Percentiles rank a stretch among this genome's conserved stretches.
phyloP scores from a whole-genome alignment of 2,329 filamentous ascomycete species.

The Aspergillus amoenus region DNA sequence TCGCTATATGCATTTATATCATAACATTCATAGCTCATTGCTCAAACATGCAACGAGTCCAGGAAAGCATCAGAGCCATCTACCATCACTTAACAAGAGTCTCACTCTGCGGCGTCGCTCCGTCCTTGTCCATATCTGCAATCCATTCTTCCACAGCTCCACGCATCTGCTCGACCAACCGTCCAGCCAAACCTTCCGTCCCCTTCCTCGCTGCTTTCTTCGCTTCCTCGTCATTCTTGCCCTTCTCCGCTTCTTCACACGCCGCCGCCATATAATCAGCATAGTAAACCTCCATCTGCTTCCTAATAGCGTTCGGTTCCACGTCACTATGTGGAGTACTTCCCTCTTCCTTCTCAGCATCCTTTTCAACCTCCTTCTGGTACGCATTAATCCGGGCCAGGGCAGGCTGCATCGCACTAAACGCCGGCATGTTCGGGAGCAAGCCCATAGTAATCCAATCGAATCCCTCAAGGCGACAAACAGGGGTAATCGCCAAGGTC shows the following conservation, averaged over 20 bases:
- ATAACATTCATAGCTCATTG: no score
- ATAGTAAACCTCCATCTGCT: not conserved
- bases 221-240: not conserved
- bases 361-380: conserved; percentile 13
- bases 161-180: not conserved
- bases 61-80: not conserved
- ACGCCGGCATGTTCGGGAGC: conserved; percentile 21
- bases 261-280: not conserved
- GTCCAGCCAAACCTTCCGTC: not conserved
- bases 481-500: conserved; percentile 17
- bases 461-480: conserved; percentile 19
- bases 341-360: no score
- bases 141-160: not conserved
- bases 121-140: not conserved
- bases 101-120: no score
- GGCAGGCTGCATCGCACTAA: conserved; percentile 23
- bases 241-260: not conserved
- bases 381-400: conserved; percentile 16
- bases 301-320: not conserved
- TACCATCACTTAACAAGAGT: not conserved
- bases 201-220: not conserved
- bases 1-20: no score
- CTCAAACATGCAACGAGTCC: no score
- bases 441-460: conserved; percentile 25
- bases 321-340: not conserved